Evolutionary conservation across 23 red algal species (phyloP), one percentile per base, ranked within the genome.

Genomic region (Pyropia yezoensis): DNA sequence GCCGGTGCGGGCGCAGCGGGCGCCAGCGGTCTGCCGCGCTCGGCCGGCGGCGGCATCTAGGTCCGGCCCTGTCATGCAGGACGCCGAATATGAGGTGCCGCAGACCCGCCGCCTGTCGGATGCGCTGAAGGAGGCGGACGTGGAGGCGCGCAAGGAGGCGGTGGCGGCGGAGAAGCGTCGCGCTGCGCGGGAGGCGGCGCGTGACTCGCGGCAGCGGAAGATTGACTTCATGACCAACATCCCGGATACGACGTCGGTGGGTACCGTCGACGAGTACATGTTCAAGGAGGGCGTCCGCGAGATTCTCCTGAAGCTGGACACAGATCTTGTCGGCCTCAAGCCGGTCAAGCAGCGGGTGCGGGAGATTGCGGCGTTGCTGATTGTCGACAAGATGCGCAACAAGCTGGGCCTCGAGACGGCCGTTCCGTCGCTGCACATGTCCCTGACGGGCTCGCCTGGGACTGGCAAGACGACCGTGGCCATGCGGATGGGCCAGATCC

Each of bases 381-480:
- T 98, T 57, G 73, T 98, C 2, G 94, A 98, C 50, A 98, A 98
- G 75, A 34, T 98, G 54, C 47, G 94, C 21, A 69, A 75, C 54
- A 73, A 74, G 8, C 67, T 98, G 27, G 94, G 86, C 21, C 57
- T 98, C 30, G 80, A 89, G 33, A 89, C 85, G 1, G 73, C 78
- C 22, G 80, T 90, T n/a, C 94, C 94, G 3, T 87, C 78, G 20
- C 52, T 98, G 78, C 94, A 98, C 47, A 98, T 98, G 94, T 87
- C 69, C 28, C 91, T 98, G 63, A 90, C 94, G 7, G 94, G 94
- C 18, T 79, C 94, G 22, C 94, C 94, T 3, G 94, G 94, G 18
- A 98, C 94, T 3, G 94, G 94, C 18, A 98, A 98, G 85, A 98
- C 94, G 15, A 98, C 94, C 19, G 94, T 98, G 14, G 94, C 94